phyloP scores from a whole-genome alignment of 805 yeast species.

The Peterozyma toletana region DNA sequence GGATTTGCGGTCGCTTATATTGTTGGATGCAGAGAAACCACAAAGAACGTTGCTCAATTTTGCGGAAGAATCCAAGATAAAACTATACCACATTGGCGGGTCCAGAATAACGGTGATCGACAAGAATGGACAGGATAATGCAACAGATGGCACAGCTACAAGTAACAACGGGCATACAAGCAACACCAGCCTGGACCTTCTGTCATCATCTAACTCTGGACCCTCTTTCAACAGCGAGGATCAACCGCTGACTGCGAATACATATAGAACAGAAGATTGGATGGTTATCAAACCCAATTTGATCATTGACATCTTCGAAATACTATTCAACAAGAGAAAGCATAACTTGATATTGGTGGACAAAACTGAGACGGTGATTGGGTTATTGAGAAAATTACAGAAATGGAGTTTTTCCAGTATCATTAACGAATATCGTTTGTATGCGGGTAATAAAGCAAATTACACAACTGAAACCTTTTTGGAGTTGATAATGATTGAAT shows the following conservation, averaged over 20 bases:
- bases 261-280: constrained; percentile 40
- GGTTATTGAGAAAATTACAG: constrained; percentile 73
- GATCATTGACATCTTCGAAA: constrained; percentile 57
- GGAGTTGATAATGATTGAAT: constrained; percentile 59
- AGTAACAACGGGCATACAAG: constrained; percentile 6
- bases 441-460: constrained; percentile 63
- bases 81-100: constrained; percentile 39
- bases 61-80: constrained; percentile 48
- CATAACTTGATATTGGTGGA: constrained; percentile 75
- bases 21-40: constrained; percentile 83
- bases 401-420: constrained; percentile 86
- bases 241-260: constrained; percentile 4
- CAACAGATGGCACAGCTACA: constrained; percentile 8
- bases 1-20: constrained; percentile 56
- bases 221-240: not conserved
- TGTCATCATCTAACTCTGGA: not conserved
- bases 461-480: constrained; percentile 78
- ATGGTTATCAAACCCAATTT: constrained; percentile 67
- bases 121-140: not conserved
- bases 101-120: constrained; percentile 31
- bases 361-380: constrained; percentile 71
- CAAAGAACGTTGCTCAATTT: constrained; percentile 63
- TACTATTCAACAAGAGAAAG: constrained; percentile 53
- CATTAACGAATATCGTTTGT: constrained; percentile 76
- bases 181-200: not conserved